Evolutionary conservation across 1,284 basidiomycete species (phyloP).

Genomic region (Inonotus hispidus): DNA sequence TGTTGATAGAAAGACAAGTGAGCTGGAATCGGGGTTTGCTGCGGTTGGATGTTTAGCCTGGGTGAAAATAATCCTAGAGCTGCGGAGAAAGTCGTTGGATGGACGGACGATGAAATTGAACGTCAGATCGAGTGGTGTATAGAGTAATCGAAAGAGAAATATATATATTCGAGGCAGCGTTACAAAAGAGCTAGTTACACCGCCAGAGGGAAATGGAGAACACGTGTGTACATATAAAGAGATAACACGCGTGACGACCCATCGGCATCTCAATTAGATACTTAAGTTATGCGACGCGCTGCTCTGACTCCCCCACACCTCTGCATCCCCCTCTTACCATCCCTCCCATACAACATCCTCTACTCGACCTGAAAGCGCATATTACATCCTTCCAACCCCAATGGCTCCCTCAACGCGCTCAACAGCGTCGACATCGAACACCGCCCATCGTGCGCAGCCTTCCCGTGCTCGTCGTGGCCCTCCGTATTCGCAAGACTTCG

Average conservation of each 20-base stretch:
- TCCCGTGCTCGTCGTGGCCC: slow-evolving; percentile 1
- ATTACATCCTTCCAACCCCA: not conserved
- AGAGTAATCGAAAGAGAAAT: not conserved
- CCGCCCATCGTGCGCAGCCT: slow-evolving; percentile 5
- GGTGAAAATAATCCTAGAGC: too few relatives aligned
- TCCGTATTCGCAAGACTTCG: not conserved
- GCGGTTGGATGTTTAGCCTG: too few relatives aligned
- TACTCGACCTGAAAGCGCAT: not conserved
- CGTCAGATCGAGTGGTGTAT: not conserved
- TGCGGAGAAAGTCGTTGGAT: too few relatives aligned
- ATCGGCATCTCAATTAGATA: not conserved
- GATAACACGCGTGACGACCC: not conserved
- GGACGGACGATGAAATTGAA: not conserved
- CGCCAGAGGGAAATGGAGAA: not conserved
- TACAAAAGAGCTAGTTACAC: not conserved
- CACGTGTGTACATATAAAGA: not conserved
- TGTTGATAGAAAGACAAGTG: too few relatives aligned
- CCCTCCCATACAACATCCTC: not conserved
- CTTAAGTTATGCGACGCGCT: not conserved
- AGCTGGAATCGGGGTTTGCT: too few relatives aligned
- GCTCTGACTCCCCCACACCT: not conserved
- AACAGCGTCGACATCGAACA: not conserved
- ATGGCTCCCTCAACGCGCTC: not conserved
- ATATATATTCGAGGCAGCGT: not conserved
- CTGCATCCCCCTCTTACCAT: not conserved